Evolutionary conservation across 257 asterid species (phyloP).

Genomic region (Nicotiana attenuata): DNA sequence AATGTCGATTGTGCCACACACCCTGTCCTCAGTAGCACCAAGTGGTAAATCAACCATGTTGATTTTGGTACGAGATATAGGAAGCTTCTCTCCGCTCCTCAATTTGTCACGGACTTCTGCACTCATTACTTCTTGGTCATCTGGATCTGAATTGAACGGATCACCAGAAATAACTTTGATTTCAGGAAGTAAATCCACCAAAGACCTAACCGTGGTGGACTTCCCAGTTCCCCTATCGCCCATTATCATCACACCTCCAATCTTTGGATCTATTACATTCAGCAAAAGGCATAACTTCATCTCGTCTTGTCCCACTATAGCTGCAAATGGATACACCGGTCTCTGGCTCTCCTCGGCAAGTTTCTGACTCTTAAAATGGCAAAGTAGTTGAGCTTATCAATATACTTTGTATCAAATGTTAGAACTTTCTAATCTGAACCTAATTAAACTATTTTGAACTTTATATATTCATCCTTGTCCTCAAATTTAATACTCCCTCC

Average conservation of each 20-base stretch:
- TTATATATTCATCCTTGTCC: background rate
- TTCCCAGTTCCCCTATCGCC: conserved; percentile 97
- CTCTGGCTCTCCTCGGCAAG: conserved; percentile 68
- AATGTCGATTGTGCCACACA: conserved; percentile 89
- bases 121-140: conserved; percentile 78
- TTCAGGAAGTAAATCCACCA: conserved; percentile 83
- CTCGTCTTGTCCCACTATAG: conserved; percentile 97
- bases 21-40: conserved; percentile 94
- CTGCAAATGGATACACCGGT: conserved; percentile 94
- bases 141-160: conserved; percentile 92
- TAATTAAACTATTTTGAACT: background rate
- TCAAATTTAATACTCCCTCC: background rate
- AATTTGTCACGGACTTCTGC: conserved; percentile 66
- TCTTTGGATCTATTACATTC: conserved; percentile 90
- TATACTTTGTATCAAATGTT: background rate
- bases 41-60: conserved; percentile 92
- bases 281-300: conserved; percentile 83
- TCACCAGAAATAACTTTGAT: conserved; percentile 74
- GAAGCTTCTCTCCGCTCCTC: conserved; percentile 45
- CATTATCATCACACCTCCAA: conserved; percentile 99
- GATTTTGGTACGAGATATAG: conserved; percentile 51
- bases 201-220: conserved; percentile 82
- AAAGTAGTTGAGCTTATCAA: background rate
- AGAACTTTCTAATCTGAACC: background rate
- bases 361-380: conserved; percentile 39